Evolutionary conservation across 805 yeast species (phyloP).

Genomic region (Crinitomyces ghanaensis): DNA sequence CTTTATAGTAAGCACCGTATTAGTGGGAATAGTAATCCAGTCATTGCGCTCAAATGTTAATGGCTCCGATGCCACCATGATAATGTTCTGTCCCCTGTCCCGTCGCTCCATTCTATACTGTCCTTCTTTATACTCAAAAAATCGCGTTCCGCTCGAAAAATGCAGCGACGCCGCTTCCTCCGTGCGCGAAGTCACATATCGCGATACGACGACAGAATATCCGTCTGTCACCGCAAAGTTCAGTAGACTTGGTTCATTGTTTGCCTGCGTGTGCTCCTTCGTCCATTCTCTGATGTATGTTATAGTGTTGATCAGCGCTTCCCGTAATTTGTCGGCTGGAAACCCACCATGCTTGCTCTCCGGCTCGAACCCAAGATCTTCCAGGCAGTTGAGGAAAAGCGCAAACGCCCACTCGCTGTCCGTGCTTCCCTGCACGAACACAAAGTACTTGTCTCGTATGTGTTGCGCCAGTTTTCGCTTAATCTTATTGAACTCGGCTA

Average conservation of each 20-base stretch:
- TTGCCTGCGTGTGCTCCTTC: slow-evolving; percentile 35
- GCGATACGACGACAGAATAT: slow-evolving; percentile 65
- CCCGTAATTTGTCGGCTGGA: slow-evolving; percentile 38
- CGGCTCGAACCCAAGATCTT: slow-evolving; percentile 68
- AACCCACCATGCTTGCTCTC: slow-evolving; percentile 41
- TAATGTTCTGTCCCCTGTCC: slow-evolving; percentile 85
- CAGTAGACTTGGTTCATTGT: slow-evolving; percentile 65
- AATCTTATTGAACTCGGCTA: slow-evolving; percentile 59
- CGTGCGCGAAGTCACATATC: slow-evolving; percentile 78
- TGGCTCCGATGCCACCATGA: slow-evolving; percentile 96
- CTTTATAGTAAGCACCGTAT: slow-evolving; percentile 69
- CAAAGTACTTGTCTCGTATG: slow-evolving; percentile 68
- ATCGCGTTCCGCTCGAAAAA: slow-evolving; percentile 86
- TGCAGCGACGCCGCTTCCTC: slow-evolving; percentile 96
- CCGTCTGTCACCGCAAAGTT: slow-evolving; percentile 97
- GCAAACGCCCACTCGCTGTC: slow-evolving; percentile 95
- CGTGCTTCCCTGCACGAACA: slow-evolving; percentile 81
- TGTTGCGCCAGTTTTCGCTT: slow-evolving; percentile 64
- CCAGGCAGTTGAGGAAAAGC: slow-evolving; percentile 64
- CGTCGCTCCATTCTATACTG: slow-evolving; percentile 89
- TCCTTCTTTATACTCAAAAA: slow-evolving; percentile 83
- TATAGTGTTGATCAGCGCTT: slow-evolving; percentile 64
- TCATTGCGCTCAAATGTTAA: slow-evolving; percentile 93
- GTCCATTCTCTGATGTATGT: slow-evolving; percentile 74
- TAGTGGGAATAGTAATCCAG: slow-evolving; percentile 96